Evolutionary conservation across 2,329 filamentous ascomycete genomes (phyloP), one percentile per base, ranked within the genome.

Genomic region (Cryphonectria carpinicola): DNA sequence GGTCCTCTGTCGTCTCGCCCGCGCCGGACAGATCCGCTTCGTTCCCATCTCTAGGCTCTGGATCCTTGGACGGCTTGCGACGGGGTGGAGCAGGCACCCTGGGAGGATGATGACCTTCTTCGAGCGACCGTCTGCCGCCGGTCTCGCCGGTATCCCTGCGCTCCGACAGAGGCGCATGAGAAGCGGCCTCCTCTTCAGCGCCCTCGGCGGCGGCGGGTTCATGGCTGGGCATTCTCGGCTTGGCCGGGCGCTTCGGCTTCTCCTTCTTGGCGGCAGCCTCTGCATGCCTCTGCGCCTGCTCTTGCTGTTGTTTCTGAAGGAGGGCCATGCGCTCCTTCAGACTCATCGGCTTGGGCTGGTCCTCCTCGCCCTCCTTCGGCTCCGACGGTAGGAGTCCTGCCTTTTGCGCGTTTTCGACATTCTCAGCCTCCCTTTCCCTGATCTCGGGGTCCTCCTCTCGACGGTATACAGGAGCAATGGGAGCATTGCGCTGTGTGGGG

Each of bases 321-420:
- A 97, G 84, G 39, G 96, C 96, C 82, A 99, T 98, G 73, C 96
- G 89, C 80, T 99, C 96, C 81, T 98, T 99, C 73, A 99, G 81
- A 75, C 93, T 98, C 69, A 94, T 93, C 35, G 95, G 94, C 81
- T 98, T 98, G 1, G 95, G 95, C 76, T 93, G 90, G 60, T 97
- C 93, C 69, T 96, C 93, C 6, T 84, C 88, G 22, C 86, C 89
- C 58, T 85, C 86, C 32, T 83, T 85, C 25, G 81, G 67, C 66
- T 79, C 77, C 64, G 80, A 78, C 22, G 84, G 78, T 46, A 85
- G 81, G 49, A 93, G 82, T 0, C 90, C 91, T n/a, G 90, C 90
- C 74, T 84, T 89, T 76, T 93, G 91, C 8, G 92, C 90, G 74
- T 86, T 88, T 71, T 92, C 90, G 66, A 86, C 83, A 69, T 87